These are phyloP conservation scores for Tetrahymena malaccensis DNA, from an alignment of 73 alveolate species.

Conservation along the genomic window DNA sequence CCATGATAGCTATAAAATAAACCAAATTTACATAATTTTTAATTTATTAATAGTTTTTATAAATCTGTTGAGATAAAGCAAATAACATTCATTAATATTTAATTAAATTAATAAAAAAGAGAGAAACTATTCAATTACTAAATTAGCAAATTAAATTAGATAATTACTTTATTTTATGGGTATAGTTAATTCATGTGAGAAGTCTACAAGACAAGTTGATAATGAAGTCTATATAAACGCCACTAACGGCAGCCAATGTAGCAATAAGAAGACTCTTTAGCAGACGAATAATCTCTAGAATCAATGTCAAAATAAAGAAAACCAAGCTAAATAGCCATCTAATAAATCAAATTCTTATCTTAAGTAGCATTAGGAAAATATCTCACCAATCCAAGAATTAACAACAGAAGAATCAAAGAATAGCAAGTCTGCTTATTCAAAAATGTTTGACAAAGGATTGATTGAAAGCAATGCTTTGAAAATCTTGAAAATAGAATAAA, in stretches of 20 bases:
- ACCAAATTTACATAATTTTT: not conserved
- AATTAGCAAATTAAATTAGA: not conserved
- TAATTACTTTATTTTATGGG: not conserved
- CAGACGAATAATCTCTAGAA: not conserved
- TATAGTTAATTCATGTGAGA: not conserved
- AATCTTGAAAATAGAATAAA: not conserved
- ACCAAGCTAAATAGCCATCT: not conserved
- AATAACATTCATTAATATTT: too few relatives aligned
- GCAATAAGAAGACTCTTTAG: not conserved
- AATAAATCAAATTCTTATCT: not conserved
- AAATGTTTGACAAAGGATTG: not conserved
- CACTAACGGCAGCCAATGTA: not conserved
- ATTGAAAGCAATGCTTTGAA: not conserved
- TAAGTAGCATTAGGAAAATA: not conserved
- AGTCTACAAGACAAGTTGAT: not conserved
- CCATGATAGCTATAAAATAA: not conserved
- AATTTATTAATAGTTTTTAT: too few relatives aligned
- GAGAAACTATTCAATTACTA: not conserved
- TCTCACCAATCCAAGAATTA: not conserved
- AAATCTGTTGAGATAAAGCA: not conserved
- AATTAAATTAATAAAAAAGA: not conserved
- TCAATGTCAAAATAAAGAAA: not conserved
- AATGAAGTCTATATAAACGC: not conserved
- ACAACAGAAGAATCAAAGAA: not conserved
- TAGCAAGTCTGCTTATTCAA: not conserved